Conservation (phyloP, 495 filamentous ascomycete species). For the Chaetomidium leptoderma region DNA sequence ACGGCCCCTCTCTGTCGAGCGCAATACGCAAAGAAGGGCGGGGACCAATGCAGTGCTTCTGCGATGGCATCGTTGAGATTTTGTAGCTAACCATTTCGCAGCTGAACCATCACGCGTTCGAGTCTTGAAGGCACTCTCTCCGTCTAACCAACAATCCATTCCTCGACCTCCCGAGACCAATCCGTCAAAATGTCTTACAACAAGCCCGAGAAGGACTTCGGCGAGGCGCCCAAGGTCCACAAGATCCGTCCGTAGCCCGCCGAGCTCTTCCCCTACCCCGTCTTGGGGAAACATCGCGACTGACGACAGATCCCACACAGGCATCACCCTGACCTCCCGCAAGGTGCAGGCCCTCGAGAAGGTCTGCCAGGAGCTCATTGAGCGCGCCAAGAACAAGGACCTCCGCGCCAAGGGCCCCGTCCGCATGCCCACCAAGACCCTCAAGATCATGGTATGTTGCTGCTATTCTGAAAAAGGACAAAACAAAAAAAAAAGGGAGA, state of each 20-base stretch:
- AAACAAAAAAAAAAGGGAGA: too few relatives aligned
- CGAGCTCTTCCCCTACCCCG: background rate
- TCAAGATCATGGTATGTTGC: slow-evolving; percentile 70
- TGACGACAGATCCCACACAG: slow-evolving; percentile 37
- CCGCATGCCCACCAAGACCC: slow-evolving; percentile 94
- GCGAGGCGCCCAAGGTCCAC: slow-evolving; percentile 39
- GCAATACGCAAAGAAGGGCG: background rate
- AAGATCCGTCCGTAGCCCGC: slow-evolving; percentile 16
- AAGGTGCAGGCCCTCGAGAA: slow-evolving; percentile 96
- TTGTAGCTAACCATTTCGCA: background rate
- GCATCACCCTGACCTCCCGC: slow-evolving; percentile 91
- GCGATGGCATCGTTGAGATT: background rate
- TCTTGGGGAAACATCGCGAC: background rate
- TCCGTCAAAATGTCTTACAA: slow-evolving; percentile 82
- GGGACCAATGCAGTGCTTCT: background rate
- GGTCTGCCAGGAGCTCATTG: slow-evolving; percentile 95
- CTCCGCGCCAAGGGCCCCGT: slow-evolving; percentile 98
- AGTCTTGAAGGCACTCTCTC: slow-evolving; percentile 56
- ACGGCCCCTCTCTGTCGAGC: background rate
- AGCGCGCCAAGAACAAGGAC: slow-evolving; percentile 97
- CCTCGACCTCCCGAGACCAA: slow-evolving; percentile 19
- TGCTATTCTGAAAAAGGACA: background rate
- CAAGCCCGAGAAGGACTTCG: slow-evolving; percentile 93
- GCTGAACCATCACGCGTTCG: slow-evolving; percentile 41
- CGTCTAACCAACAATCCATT: slow-evolving; percentile 26